Evolutionary conservation across 1,284 basidiomycete genomes (phyloP).

Genomic region (Ustilago esculenta): DNA sequence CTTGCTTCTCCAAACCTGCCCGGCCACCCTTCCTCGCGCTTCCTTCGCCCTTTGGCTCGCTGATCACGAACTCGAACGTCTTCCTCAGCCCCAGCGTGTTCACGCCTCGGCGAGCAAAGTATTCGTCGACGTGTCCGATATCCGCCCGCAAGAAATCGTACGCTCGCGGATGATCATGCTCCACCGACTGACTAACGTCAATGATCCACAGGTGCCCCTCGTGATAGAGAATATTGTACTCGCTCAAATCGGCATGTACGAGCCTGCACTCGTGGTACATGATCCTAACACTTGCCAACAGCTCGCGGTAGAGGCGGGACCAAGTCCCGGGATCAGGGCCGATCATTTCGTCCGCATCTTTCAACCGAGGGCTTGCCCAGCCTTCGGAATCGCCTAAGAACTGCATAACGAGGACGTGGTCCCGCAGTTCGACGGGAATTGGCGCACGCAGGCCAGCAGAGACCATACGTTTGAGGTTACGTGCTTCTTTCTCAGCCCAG

Average conservation of each 20-base stretch:
- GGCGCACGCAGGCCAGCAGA: slow-evolving; percentile 86
- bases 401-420: slow-evolving; percentile 96
- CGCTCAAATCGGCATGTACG: slow-evolving; percentile 96
- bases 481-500: slow-evolving; percentile 99
- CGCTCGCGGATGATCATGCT: slow-evolving; percentile 92
- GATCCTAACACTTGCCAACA: slow-evolving; percentile 80
- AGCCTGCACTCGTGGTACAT: slow-evolving; percentile 92
- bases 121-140: slow-evolving; percentile 91
- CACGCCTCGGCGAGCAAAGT: slow-evolving; percentile 79
- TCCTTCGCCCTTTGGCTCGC: slow-evolving; percentile 12
- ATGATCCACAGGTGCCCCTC: slow-evolving; percentile 85
- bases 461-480: slow-evolving; percentile 86
- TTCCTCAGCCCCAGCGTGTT: slow-evolving; percentile 80
- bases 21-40: slow-evolving; percentile 39
- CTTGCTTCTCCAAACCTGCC: slow-evolving; percentile 56
- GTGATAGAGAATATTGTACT: slow-evolving; percentile 93
- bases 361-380: slow-evolving; percentile 60
- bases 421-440: slow-evolving; percentile 87
- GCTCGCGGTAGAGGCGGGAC: slow-evolving; percentile 77
- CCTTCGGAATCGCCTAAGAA: slow-evolving; percentile 76
- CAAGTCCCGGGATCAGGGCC: slow-evolving; percentile 23
- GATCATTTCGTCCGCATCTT: slow-evolving; percentile 62
- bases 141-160: slow-evolving; percentile 90
- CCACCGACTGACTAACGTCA: slow-evolving; percentile 97
- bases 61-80: slow-evolving; percentile 76